Conservation (phyloP, 441 rosid species). For the Erodium texanum region DNA sequence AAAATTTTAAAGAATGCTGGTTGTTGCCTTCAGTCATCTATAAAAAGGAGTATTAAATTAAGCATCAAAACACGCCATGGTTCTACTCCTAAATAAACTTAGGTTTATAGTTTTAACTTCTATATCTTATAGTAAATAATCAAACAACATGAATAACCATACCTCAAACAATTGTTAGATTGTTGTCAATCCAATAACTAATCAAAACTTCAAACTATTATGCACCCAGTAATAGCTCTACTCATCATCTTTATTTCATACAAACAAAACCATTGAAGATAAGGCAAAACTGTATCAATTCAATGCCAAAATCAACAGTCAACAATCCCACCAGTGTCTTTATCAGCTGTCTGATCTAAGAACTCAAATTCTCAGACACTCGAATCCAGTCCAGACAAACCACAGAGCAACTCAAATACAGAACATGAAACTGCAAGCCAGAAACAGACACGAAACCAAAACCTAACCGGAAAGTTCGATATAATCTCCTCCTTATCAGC, state of each 20-base stretch:
- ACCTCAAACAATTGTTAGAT: not conserved
- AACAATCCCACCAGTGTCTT: not conserved
- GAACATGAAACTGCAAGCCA: not conserved
- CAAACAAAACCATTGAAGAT: not conserved
- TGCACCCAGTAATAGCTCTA: not conserved
- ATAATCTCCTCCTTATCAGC: not conserved
- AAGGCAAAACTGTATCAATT: not conserved
- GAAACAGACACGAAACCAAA: not conserved
- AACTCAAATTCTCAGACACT: too few relatives aligned
- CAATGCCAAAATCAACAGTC: not conserved
- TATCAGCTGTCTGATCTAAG: not conserved
- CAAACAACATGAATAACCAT: not conserved
- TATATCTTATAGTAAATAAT: not conserved
- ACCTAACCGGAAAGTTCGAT: not conserved
- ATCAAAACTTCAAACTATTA: not conserved
- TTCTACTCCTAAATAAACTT: not conserved
- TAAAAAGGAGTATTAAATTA: too few relatives aligned
- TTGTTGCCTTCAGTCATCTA: too few relatives aligned
- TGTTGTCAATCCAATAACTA: not conserved
- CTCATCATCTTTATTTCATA: not conserved
- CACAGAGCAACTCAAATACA: not conserved
- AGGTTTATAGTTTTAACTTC: not conserved
- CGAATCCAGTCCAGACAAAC: not conserved
- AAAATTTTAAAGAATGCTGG: too few relatives aligned
- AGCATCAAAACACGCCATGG: too few relatives aligned